Base-by-base conservation (phyloP, 1,284 basidiomycete genomes). In the Tilletia indica region DNA sequence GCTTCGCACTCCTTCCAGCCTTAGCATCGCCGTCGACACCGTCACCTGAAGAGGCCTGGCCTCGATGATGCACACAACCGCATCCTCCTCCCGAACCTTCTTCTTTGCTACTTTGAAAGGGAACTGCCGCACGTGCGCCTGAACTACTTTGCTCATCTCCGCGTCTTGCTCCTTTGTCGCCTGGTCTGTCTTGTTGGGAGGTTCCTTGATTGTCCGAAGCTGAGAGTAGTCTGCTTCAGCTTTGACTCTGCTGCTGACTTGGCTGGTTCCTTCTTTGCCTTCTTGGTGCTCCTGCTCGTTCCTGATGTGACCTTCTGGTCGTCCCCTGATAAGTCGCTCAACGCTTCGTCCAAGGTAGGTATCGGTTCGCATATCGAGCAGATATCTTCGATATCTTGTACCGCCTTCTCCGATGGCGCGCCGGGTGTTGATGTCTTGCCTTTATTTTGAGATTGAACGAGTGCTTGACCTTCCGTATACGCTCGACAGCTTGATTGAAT, bases 51-150 rank as follows among this genome's bases (percentile, higher is more conserved):
- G 73, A 12, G 83, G 79, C 34, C 86, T 86, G 92, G 92, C 95
- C 85, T 94, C 92, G 45, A 97, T 86, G 21, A 94, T 89, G 79
- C 90, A 92, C 25, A 97, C 93, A 6, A 91, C 87, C 80, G 94
- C 93, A 51, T 92, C 86, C 82, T 98, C 95, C 79, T 92, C 90
- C 51, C 93, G 87, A 2, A 90, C 89, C 80, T 90, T 92, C 86
- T 94, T 95, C 77, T 92, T 91, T 71, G 90, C 89, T 12, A 88
- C 89, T 80, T 91, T 92, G 92, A 97, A 93, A 0, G 96, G 96
- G 83, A 91, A 97, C 21, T 89, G 86, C 9, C 89, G 91, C 39
- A 93, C 91, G 72, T 78, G 75, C 25, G 61, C 69, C 68, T 76
- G 77, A 36, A 74, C 70, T n/a, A 69, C 54, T 14, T 66, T 51